Evolutionary conservation across 257 asterid genomes (phyloP), one percentile per base, ranked within the genome.

Genomic region (Pogostemon cablin): DNA sequence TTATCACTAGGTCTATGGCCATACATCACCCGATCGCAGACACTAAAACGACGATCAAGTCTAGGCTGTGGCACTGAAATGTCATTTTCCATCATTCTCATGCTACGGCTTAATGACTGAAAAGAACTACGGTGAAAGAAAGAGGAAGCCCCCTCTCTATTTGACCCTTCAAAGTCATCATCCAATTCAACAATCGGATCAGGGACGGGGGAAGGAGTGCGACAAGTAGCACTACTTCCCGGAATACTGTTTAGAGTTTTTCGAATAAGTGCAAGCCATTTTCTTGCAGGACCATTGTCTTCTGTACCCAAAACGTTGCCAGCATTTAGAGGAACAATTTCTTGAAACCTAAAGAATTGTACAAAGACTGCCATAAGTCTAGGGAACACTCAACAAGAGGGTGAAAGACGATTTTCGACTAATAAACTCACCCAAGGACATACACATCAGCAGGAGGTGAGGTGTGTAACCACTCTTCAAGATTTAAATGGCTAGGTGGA

Each of bases 281-380:
- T 95, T 70, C 81, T 83, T 15, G 98, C 98, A 3, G 99, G 99
- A 32, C 92, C 98, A 40, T 89, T 89, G 70, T 95, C 99, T 77
- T 95, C 99, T 39, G 99, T 84, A 17, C 98, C 99, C 83, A 95
- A 80, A 32, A 95, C 99, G 67, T 95, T 95, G 37, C 99, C 99
- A 55, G 99, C 99, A 77, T 89, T 95, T 43, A 95, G 72, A 75
- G 99, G 99, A 66, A 95, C 99, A 32, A 95, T 89, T 84, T 95
- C 99, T 86, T 95, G 99, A 88, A 95, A 95, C 93, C 99, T 95
- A 69, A 60, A 62, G 20, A 56, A 59, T 46, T 20, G 25, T 17
- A 67, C 70, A 69, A 9, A 38, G 11, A 7, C 35, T 44, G 7
- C 11, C 37, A 61, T 77, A 47, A 69, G 62, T 42, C 2, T 69